Base-by-base conservation (phyloP, 805 yeast genomes). In the Candida ulmi region DNA sequence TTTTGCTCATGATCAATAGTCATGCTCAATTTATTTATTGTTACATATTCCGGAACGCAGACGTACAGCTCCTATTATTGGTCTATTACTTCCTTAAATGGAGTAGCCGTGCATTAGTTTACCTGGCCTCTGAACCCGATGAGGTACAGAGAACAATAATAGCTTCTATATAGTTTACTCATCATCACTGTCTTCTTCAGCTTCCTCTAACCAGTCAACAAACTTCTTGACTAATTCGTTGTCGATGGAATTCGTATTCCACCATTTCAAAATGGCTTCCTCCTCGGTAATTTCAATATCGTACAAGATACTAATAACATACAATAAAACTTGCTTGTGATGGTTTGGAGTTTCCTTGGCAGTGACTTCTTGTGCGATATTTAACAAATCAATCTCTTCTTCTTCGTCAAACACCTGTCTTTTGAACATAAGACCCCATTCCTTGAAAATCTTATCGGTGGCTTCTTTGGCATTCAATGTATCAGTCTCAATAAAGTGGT, bases 171-270 rank as follows among this genome's bases (percentile, higher is more conserved):
- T n/a, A n/a, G 24, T 21, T 21, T 9, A 31, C 45, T 76, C 83
- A 33, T 71, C 80, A 9, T 63, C 54, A 9, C 72, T 62, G 47
- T 77, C 83, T 49, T 74, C 80, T 43, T 76, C 83, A 1, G 96
- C 97, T 35, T 80, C 85, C 51, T 74, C 74, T 43, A 91, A 71
- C 97, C 97, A 90, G 16, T 80, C 85, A 17, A 91, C 72, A 80
- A 91, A 91, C 59, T 80, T 82, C 8, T 65, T 74, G 2, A 87
- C 79, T 47, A 76, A 68, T 21, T 64, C 66, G 12, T 60, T 61
- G 38, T 63, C 47, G 29, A 51, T 50, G 13, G 56, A 53, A 31
- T 75, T 65, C 18, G 64, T 68, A 7, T 65, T 71, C 95, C 95
- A 93, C 99, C 99, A 93, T 36, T 63, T 57, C 53, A 79, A 68